These are phyloP conservation scores for Vaccinium vitisidaea DNA, from an alignment of 148 eudicot genomes.

Conservation along the genomic window DNA sequence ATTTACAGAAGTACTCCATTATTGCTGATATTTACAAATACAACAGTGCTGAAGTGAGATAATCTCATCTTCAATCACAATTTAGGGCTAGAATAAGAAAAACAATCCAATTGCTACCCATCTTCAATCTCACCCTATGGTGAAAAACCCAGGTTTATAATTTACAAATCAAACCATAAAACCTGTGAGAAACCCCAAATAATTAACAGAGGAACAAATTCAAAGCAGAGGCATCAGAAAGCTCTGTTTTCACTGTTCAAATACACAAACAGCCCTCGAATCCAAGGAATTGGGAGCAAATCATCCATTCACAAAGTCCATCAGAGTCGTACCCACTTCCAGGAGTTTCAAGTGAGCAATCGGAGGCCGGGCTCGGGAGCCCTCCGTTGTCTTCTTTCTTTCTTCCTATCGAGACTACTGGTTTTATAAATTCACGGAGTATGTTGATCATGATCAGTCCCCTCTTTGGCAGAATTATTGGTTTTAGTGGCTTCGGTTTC, in stretches of 20 bases:
- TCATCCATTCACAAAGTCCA: not conserved
- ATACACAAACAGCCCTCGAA: not conserved
- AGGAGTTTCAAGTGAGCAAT: conserved; percentile 10
- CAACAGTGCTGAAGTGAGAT: not conserved
- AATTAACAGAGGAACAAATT: not conserved
- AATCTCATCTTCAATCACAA: not conserved
- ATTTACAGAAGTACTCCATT: too few relatives aligned
- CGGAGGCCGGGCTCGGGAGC: not conserved
- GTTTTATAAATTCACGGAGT: not conserved
- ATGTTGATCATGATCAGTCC: conserved; percentile 22
- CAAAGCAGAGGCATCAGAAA: not conserved
- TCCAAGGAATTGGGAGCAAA: not conserved
- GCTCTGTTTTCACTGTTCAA: too few relatives aligned
- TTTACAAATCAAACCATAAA: too few relatives aligned
- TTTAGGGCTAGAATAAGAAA: too few relatives aligned
- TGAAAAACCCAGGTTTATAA: not conserved
- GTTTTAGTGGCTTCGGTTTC: not conserved
- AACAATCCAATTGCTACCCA: not conserved
- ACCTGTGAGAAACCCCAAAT: not conserved
- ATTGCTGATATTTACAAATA: not conserved
- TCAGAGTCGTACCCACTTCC: conserved; percentile 11
- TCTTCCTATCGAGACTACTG: not conserved
- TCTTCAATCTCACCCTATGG: not conserved
- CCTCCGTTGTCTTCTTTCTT: not conserved
- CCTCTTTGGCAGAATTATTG: conserved; percentile 12